Evolutionary conservation across 1,284 basidiomycete species (phyloP), one percentile per base, ranked within the genome.

Genomic region (Vanrija humicola): DNA sequence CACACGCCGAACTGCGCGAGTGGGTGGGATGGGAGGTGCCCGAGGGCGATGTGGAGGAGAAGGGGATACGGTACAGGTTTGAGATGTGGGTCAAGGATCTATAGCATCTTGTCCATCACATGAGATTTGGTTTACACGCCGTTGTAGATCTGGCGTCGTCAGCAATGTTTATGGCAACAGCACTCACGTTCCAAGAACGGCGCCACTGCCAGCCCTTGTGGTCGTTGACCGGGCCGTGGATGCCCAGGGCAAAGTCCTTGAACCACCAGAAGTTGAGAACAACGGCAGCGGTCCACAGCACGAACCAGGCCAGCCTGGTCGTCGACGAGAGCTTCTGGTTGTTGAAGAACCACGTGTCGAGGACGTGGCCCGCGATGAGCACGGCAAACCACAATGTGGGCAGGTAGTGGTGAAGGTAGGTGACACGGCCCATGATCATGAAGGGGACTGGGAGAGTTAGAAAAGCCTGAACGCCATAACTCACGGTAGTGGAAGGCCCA

Each of bases 331-430:
- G 79, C 34, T 83, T 80, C 15, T 59, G 82, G 3, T 88, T 84
- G 5, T 83, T 83, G 78, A 97, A 94, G 65, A 96, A 77, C 76
- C 92, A 90, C 73, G 95, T 91, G 77, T 98, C 94, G 61, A 96
- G 80, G 46, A 98, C 72, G 72, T 97, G 91, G 0, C 86, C 90
- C 43, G 87, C 80, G 86, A 97, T 92, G 52, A 98, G 77, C 44
- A 98, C 90, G 5, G 93, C 84, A 79, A 98, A 98, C 81, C 94
- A 98, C 14, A 98, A 79, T 0, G 95, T 95, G 3, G 95, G 95
- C 6, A 98, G 85, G 59, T 77, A 77, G 62, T 77, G 76, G 51
- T 77, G 76, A 14, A 77, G 63, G 58, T 80, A 79, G 16, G 79
- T 80, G 23, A 82, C 81, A 64, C 93, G 87, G 28, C 90, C 92